Percentiles rank a stretch among this genome's conserved stretches.
Conservation (phyloP, 352 stramenopile species). For the Phytophthora pisi region DNA sequence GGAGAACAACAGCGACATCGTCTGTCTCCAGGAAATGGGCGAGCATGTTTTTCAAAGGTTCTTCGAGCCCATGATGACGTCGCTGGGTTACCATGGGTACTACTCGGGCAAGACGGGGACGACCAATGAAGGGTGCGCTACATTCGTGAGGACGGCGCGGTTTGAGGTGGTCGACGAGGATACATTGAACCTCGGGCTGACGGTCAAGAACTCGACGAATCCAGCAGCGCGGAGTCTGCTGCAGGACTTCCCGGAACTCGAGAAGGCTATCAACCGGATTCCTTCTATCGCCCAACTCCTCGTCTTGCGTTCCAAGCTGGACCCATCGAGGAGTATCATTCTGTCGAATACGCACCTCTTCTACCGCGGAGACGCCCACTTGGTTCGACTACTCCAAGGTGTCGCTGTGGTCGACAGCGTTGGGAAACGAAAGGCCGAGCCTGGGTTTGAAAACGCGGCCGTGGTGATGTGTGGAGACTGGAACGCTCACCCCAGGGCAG, state of each 20-base stretch:
- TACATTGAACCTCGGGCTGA: conserved; percentile 45
- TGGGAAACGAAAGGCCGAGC: conserved; percentile 26
- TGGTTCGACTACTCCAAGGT: conserved; percentile 70
- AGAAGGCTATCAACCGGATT: conserved; percentile 51
- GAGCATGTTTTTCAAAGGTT: conserved; percentile 55
- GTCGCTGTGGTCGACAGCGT: conserved; percentile 50
- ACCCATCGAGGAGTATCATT: conserved; percentile 38
- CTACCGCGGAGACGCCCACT: conserved; percentile 72
- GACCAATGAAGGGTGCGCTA: conserved; percentile 72
- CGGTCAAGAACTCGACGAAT: conserved; percentile 45
- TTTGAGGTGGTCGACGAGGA: conserved; percentile 62
- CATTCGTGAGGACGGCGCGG: conserved; percentile 43
- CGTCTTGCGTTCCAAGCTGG: conserved; percentile 40
- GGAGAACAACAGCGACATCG: conserved; percentile 62
- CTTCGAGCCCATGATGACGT: conserved; percentile 62
- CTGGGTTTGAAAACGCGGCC: conserved; percentile 30
- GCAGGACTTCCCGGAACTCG: conserved; percentile 61
- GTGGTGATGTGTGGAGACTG: conserved; percentile 75
- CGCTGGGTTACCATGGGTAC: conserved; percentile 52
- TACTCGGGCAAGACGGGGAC: conserved; percentile 75
- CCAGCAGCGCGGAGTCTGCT: conserved; percentile 43
- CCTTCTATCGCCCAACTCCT: conserved; percentile 73
- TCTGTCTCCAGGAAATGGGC: conserved; percentile 82
- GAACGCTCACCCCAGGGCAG: conserved; percentile 61
- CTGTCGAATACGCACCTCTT: conserved; percentile 81